These are phyloP conservation scores for Acorus calamus DNA, from an alignment of 106 monocot genomes.

Conservation along the genomic window DNA sequence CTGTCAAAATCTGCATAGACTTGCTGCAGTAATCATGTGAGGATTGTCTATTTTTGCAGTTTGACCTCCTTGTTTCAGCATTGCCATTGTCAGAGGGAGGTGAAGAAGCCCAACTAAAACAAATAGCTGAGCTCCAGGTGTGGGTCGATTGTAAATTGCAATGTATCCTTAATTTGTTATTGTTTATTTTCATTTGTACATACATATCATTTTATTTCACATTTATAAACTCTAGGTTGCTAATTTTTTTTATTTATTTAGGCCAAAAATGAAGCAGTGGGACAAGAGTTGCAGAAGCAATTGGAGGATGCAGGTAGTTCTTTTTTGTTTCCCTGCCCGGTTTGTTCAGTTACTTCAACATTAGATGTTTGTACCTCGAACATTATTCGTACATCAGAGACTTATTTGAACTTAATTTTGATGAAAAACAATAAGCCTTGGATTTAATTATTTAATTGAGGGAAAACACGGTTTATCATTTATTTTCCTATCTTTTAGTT, in stretches of 20 bases:
- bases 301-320: slow-evolving; percentile 70
- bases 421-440: too few relatives aligned
- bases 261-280: slow-evolving; percentile 87
- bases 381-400: too few relatives aligned
- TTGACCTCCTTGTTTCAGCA: slow-evolving; percentile 81
- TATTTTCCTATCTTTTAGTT: not conserved
- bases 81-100: slow-evolving; percentile 64
- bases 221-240: not conserved
- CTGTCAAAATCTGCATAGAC: too few relatives aligned
- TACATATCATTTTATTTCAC: not conserved
- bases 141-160: not conserved
- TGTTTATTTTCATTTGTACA: not conserved
- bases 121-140: slow-evolving; percentile 82
- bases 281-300: slow-evolving; percentile 68
- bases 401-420: too few relatives aligned
- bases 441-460: too few relatives aligned
- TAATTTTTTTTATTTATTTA: slow-evolving; percentile 8
- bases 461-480: too few relatives aligned
- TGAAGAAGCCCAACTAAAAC: slow-evolving; percentile 83
- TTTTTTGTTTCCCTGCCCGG: not conserved
- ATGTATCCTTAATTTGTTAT: not conserved
- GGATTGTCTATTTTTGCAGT: slow-evolving; percentile 24
- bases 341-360: too few relatives aligned
- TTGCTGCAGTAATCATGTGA: too few relatives aligned
- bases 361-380: too few relatives aligned